phyloP scores from a whole-genome alignment of 2,329 filamentous ascomycete genomes.

The Didymella segeticola region DNA sequence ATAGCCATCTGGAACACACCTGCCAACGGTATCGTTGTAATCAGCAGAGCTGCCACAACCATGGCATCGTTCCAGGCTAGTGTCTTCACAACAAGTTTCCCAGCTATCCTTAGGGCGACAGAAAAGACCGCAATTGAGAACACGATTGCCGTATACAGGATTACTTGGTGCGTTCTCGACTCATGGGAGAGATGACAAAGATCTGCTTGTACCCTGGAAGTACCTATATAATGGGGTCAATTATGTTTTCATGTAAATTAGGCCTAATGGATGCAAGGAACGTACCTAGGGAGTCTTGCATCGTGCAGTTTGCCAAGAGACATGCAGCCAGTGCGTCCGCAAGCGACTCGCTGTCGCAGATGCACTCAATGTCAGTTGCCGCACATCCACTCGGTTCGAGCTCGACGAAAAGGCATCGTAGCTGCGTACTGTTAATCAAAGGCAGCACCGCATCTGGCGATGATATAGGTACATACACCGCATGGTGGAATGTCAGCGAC shows the following conservation, averaged over 20 bases:
- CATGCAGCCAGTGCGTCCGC: slow-evolving; percentile 23
- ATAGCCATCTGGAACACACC: slow-evolving; percentile 27
- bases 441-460: too few relatives aligned
- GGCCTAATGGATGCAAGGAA: background rate
- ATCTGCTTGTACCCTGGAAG: slow-evolving; percentile 26
- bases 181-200: slow-evolving; percentile 29
- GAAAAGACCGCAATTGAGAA: slow-evolving; percentile 23
- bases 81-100: slow-evolving; percentile 20
- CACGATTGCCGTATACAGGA: slow-evolving; percentile 21
- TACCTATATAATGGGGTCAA: too few relatives aligned
- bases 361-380: slow-evolving; percentile 23
- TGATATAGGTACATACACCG: slow-evolving; percentile 10
- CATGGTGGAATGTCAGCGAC: slow-evolving; percentile 21
- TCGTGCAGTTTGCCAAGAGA: slow-evolving; percentile 37
- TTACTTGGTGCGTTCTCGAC: slow-evolving; percentile 21
- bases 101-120: slow-evolving; percentile 14
- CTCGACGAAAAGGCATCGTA: slow-evolving; percentile 19
- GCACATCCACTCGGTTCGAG: slow-evolving; percentile 24
- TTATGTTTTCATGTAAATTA: background rate
- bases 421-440: background rate
- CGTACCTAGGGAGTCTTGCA: slow-evolving; percentile 30
- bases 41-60: slow-evolving; percentile 15
- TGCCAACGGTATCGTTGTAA: slow-evolving; percentile 16
- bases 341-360: slow-evolving; percentile 22
- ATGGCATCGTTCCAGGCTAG: slow-evolving; percentile 22